Evolutionary conservation across 208 protist species (phyloP).

Genomic region (Kentomonas sorsogonicus): DNA sequence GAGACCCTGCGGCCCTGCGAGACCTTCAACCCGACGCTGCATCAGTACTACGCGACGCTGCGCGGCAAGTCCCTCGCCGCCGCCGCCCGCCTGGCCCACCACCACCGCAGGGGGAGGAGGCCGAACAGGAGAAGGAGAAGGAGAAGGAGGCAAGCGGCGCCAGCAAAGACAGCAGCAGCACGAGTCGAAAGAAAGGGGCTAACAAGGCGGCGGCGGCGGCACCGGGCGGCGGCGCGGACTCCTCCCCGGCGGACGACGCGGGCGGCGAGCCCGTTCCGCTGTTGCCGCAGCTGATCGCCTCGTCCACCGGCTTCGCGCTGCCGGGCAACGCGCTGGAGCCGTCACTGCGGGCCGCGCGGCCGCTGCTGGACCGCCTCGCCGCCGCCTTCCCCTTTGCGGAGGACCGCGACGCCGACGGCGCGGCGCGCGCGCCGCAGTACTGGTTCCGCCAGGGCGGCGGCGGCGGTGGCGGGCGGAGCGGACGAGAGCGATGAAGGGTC

Average conservation of each 20-base stretch:
- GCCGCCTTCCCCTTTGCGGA: constrained; percentile 43
- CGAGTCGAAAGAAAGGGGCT: too few species aligned
- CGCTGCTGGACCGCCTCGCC: constrained; percentile 26
- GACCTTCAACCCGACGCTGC: constrained; percentile 83
- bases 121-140: too few species aligned
- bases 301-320: constrained; percentile 36
- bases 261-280: constrained; percentile 20
- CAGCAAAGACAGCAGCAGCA: too few species aligned
- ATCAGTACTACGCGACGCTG: constrained; percentile 82
- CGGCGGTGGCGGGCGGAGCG: constrained; percentile 2
- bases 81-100: neutral
- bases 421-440: neutral
- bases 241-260: neutral
- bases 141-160: too few species aligned
- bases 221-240: neutral
- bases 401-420: constrained; percentile 5
- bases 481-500: neutral
- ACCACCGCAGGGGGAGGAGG: too few species aligned
- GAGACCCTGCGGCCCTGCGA: constrained; percentile 54
- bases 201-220: too few species aligned
- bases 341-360: constrained; percentile 12
- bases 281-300: constrained; percentile 20
- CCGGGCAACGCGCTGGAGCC: constrained; percentile 23
- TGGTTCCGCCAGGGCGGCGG: constrained; percentile 19
- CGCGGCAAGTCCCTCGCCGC: constrained; percentile 24